phyloP scores from a whole-genome alignment of 2,329 filamentous ascomycete species.

The Lachnellula suecica region DNA sequence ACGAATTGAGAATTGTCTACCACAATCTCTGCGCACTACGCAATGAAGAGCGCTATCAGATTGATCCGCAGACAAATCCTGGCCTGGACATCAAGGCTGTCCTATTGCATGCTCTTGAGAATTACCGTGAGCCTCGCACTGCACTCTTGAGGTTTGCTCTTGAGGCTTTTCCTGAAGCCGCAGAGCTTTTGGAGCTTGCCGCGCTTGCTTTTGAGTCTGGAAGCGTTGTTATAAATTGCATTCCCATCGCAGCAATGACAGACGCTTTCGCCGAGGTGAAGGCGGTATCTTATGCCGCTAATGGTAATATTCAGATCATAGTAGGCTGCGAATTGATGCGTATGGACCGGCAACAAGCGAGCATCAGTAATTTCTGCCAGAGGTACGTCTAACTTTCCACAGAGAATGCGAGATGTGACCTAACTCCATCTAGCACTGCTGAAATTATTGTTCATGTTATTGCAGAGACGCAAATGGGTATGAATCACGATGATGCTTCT shows the following conservation, averaged over 20 bases:
- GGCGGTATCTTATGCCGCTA: conserved; percentile 1
- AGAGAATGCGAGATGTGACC: conserved; percentile 14
- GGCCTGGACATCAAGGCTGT: conserved; percentile 42
- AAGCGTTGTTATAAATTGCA: conserved; percentile 10
- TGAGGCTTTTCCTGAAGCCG: conserved; percentile 42
- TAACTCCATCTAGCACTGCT: conserved; percentile 1
- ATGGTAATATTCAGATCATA: conserved; percentile 6
- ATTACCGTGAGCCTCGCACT: conserved; percentile 25
- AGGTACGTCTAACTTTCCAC: background rate
- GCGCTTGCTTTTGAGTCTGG: conserved; percentile 13
- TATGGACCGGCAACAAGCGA: conserved; percentile 3
- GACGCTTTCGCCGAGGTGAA: conserved; percentile 4
- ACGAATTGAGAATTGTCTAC: conserved; percentile 47
- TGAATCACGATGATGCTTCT: conserved; percentile 26
- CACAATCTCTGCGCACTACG: conserved; percentile 41
- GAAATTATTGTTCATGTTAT: conserved; percentile 15
- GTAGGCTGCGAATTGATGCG: conserved; percentile 15
- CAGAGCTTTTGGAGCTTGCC: conserved; percentile 28
- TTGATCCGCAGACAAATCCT: conserved; percentile 43
- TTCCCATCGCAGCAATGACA: conserved; percentile 13
- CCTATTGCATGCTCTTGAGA: conserved; percentile 35
- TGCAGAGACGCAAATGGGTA: conserved; percentile 20
- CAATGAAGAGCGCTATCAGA: conserved; percentile 40
- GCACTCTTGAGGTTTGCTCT: conserved; percentile 21
- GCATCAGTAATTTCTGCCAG: conserved; percentile 12